Evolutionary conservation across 2,329 filamentous ascomycete genomes (phyloP).

Genomic region (Alternaria triticimaculans): DNA sequence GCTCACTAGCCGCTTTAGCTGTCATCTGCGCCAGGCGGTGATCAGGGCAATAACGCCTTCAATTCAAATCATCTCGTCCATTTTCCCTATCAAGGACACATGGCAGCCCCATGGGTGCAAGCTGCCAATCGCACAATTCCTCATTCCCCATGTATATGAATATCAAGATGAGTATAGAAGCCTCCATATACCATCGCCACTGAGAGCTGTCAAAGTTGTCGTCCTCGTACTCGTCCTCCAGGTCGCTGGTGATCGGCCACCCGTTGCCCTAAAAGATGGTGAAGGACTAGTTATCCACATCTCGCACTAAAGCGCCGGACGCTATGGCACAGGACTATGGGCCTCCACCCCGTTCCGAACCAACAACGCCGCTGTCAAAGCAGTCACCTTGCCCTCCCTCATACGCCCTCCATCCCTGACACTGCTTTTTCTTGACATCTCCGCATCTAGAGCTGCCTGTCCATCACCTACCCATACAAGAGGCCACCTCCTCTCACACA

Average conservation of each 20-base stretch:
- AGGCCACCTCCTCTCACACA: neutral
- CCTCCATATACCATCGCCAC: neutral
- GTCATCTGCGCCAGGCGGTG: constrained; percentile 3
- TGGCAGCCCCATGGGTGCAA: neutral
- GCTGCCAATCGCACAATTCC: neutral
- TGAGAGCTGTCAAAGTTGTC: neutral
- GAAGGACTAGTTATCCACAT: constrained; percentile 10
- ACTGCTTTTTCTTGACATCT: neutral
- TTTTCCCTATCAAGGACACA: neutral
- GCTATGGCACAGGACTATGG: constrained; percentile 6
- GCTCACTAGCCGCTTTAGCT: constrained; percentile 4
- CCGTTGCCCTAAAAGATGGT: constrained; percentile 18
- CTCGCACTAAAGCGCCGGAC: constrained; percentile 10
- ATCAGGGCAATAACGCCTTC: constrained; percentile 6
- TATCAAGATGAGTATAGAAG: neutral
- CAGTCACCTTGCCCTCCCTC: constrained; percentile 6
- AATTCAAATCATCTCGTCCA: neutral
- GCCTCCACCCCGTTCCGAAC: constrained; percentile 14
- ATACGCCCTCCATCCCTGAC: constrained; percentile 2
- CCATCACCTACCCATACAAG: neutral
- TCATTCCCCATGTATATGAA: neutral
- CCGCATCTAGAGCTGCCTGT: neutral
- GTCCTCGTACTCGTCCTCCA: neutral
- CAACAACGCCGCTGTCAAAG: constrained; percentile 16
- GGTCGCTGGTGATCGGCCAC: constrained; percentile 9